Evolutionary conservation across 2,329 filamentous ascomycete species (phyloP), one percentile per base, ranked within the genome.

Genomic region (Verticillium zaregamsianum): DNA sequence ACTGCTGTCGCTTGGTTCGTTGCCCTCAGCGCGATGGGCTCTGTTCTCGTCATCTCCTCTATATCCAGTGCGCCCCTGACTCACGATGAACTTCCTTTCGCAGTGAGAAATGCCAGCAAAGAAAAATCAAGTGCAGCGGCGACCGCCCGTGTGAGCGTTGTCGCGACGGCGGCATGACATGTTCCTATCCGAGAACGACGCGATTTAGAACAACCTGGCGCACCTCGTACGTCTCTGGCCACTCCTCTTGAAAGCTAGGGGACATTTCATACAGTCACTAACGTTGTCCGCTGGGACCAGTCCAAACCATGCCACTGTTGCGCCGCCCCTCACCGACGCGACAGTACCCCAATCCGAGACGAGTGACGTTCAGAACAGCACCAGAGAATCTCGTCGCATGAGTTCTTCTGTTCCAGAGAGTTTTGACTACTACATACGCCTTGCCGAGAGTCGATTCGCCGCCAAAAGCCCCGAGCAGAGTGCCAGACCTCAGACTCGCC

Each of bases 401-500:
- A 33, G 14, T 7, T 12, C 28, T 17, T 55, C 54, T 5, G 32
- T 55, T 28, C 54, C 54, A 17, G 54, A 28, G 54, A 55, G 54
- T 33, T 55, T 55, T 25, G 54, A 55, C 54, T 55, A 55, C 28
- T 55, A 55, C 54, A 28, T 55, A 17, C 54, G 54, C 54, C 54
- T 55, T 14, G 54, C 54, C 54, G 54, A 55, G 32, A 55, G 54
- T 28, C 54, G 54, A 31, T 28, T 55, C 28, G 25, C 54, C 54
- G 17, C 54, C 15, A 55, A 28, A 55, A 15, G 25, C 32, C 28
- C 54, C 28, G 54, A 55, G 28, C 54, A 25, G 54, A 31, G 14
- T 32, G 54, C 54, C 28, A 28, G 11, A 55, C 32, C 25, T 55
- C 54, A 32, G 28, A 14, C 54, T 31, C 12, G 11, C 25, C 54